Evolutionary conservation across 768 basidiomycete species (phyloP), one percentile per base, ranked within the genome.

Genomic region (Thelephora ganbajun): DNA sequence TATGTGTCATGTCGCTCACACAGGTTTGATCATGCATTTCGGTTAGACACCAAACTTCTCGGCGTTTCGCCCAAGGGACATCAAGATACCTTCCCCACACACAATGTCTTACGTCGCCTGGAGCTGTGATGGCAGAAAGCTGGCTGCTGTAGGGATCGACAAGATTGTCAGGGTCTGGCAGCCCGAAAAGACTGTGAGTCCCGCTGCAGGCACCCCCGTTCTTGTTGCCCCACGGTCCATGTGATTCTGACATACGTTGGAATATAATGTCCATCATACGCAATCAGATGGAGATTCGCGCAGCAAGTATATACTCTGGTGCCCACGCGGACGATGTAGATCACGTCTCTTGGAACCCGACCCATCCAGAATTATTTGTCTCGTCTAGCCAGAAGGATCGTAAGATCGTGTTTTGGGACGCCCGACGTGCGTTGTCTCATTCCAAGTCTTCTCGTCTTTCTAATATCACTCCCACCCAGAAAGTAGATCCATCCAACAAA

Each of bases 91-190:
- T 3, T 79, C 74, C 43, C 61, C 74, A 14, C 79, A 83, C 54
- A 61, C 63, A 1, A 82, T 87, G 69, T 83, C 70, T 41, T 83
- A 85, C 57, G 77, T 88, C 46, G 81, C 83, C 0, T 90, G 85
- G 85, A 88, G 70, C 55, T 87, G 84, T 56, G 86, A 89, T 56
- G 86, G 86, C 14, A 80, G 79, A 66, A 80, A 80, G 49, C 67
- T 89, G 12, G 83, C 82, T 1, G 83, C 77, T n/a, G 84, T 83
- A 6, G 86, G 86, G 3, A 77, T 87, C 39, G 86, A 90, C 66
- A 86, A 82, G 57, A 63, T 67, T n/a, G 77, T 77, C 11, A 68
- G 86, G 53, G 62, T 89, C n/a, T 89, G 84, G 82, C 63, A 67
- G 45, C 83, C 85, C 4, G 85, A 88, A 51, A 81, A 83, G 59